These are phyloP conservation scores for Penicillium ucsense DNA, from an alignment of 495 filamentous ascomycete species.

Conservation along the genomic window DNA sequence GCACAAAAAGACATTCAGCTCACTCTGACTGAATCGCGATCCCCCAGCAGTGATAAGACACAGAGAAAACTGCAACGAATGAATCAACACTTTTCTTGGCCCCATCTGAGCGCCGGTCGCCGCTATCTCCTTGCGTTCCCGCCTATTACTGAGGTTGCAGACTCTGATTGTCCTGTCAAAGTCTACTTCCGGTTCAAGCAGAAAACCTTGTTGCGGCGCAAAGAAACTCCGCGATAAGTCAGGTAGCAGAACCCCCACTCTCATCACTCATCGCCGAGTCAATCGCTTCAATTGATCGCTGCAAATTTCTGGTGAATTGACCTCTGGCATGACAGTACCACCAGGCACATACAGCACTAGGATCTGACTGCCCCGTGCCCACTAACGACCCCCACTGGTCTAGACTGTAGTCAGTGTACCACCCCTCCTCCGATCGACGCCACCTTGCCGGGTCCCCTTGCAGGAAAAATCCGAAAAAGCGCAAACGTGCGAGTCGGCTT, in stretches of 20 bases:
- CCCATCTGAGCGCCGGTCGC: background rate
- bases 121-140: slow-evolving; percentile 11
- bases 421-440: slow-evolving; percentile 13
- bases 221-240: background rate
- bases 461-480: background rate
- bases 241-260: too few species aligned
- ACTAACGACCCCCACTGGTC: slow-evolving; percentile 13
- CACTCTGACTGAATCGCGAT: background rate
- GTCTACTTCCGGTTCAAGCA: background rate
- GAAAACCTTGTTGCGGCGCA: background rate
- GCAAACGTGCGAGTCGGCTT: slow-evolving; percentile 3
- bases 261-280: too few species aligned
- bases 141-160: slow-evolving; percentile 11
- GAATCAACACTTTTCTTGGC: background rate
- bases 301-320: background rate
- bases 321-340: too few species aligned
- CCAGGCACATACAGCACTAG: too few species aligned
- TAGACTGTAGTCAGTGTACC: slow-evolving; percentile 10
- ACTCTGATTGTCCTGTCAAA: slow-evolving; percentile 7
- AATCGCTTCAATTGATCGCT: too few species aligned
- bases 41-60: too few species aligned
- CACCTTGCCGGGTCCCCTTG: slow-evolving; percentile 13
- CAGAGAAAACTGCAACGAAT: too few species aligned
- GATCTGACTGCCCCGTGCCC: too few species aligned
- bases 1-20: background rate